Evolutionary conservation across 1,139 yeast species (phyloP), one percentile per base, ranked within the genome.

Genomic region (Hanseniaspora sp.): DNA sequence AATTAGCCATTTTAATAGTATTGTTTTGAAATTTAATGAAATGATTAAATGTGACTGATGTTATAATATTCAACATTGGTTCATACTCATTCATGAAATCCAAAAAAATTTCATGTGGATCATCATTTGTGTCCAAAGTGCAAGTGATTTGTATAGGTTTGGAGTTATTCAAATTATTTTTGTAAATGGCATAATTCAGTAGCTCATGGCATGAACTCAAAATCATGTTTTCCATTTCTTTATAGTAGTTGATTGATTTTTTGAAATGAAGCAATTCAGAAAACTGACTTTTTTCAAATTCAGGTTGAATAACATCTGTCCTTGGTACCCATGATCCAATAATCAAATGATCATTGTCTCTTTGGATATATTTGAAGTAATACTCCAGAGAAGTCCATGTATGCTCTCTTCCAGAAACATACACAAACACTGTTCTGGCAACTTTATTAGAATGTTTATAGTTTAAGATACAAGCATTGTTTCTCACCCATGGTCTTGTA

Each of bases 361-460:
- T 74, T 33, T 79, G 68, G 49, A 75, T 70, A 48, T 74, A 71
- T 54, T 72, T 72, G 53, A 82, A 68, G 30, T 79, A 70, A 79
- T 85, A 83, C 62, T 82, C 86, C n/a, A 83, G 70, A 0, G 86
- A 78, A 12, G 79, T 79, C 84, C 88, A 80, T 1, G 90, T 82
- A 64, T 80, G 84, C 47, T 71, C 72, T 56, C 85, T 71, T 3
- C 83, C 86, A 55, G 81, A 76, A 15, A 83, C 72, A 61, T 80
- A 78, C 30, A 82, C 75, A 57, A 80, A 67, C 17, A 82, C 74
- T n/a, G 75, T 77, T 59, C 86, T 68, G 43, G 58, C 47, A 17
- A 56, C 74, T 59, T 69, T 79, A 17, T 70, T 62, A 13, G 65
- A 62, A 63, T 78, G 82, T 49, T 71, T 65, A 58, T 71, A 69